Conservation (phyloP, 305 asterid genomes). For the Plantago coronopus region DNA sequence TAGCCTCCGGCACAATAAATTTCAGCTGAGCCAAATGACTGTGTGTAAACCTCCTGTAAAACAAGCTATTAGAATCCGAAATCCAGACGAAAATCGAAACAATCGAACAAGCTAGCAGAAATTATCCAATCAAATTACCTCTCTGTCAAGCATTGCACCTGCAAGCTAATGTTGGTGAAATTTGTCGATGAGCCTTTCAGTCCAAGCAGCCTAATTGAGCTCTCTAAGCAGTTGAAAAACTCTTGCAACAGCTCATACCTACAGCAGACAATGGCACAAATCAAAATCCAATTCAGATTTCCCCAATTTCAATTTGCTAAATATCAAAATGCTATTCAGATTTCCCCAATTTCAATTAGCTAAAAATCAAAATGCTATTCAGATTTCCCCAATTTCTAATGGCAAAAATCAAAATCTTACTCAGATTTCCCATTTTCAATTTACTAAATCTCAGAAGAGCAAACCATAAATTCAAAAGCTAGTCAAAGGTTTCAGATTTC, state of each 20-base stretch:
- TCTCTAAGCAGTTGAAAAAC: slow-evolving; percentile 69
- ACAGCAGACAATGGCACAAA: slow-evolving; percentile 18
- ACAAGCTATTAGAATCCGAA: background rate
- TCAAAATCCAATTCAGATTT: background rate
- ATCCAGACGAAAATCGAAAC: background rate
- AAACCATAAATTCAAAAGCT: background rate
- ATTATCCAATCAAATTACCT: slow-evolving; percentile 38
- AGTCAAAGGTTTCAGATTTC: too few relatives aligned
- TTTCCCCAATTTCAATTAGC: background rate
- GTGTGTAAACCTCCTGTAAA: slow-evolving; percentile 66
- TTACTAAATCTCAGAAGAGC: background rate
- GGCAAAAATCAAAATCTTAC: background rate
- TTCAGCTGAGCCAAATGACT: slow-evolving; percentile 76
- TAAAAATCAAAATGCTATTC: too few relatives aligned
- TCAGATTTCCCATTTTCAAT: background rate
- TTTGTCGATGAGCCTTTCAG: slow-evolving; percentile 47
- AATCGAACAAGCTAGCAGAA: background rate
- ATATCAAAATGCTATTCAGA: background rate
- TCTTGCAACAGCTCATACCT: slow-evolving; percentile 69
- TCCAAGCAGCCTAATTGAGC: slow-evolving; percentile 53
- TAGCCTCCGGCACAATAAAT: slow-evolving; percentile 80
- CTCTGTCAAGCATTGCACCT: slow-evolving; percentile 56
- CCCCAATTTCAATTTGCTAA: background rate
- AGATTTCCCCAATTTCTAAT: background rate
- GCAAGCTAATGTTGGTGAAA: slow-evolving; percentile 53